Percentiles rank a stretch among this genome's conserved stretches.
These are phyloP conservation scores for Chenopodium berlandieri DNA, from an alignment of 148 eudicot species.

Conservation along the genomic window DNA sequence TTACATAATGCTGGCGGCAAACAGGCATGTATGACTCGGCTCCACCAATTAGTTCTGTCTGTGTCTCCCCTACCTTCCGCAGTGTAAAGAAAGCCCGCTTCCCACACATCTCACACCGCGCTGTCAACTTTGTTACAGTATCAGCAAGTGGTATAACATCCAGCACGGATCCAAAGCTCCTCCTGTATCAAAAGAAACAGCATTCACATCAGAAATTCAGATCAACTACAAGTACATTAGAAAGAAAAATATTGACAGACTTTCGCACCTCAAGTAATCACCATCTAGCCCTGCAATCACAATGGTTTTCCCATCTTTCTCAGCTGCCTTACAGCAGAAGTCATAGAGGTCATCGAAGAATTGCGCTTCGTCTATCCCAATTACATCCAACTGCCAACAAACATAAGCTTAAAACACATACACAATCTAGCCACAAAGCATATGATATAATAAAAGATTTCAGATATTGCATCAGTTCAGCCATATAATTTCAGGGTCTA, in stretches of 20 bases:
- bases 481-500: too few relatives aligned
- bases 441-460: too few relatives aligned
- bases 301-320: constrained; percentile 63
- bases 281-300: constrained; percentile 91
- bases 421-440: too few relatives aligned
- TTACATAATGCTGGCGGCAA: constrained; percentile 86
- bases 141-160: constrained; percentile 88
- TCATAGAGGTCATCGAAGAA: constrained; percentile 83
- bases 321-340: constrained; percentile 84
- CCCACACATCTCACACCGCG: constrained; percentile 82
- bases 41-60: constrained; percentile 79
- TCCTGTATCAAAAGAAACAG: constrained; percentile 35
- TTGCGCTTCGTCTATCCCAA: constrained; percentile 93
- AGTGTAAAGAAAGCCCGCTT: constrained; percentile 71
- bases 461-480: too few relatives aligned
- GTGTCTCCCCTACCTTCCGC: constrained; percentile 59
- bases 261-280: constrained; percentile 71
- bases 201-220: not conserved
- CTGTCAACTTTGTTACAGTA: constrained; percentile 81
- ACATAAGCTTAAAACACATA: not conserved
- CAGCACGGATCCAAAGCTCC: constrained; percentile 81
- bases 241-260: not conserved
- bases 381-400: constrained; percentile 65
- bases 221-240: too few relatives aligned
- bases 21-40: constrained; percentile 88